Evolutionary conservation across 2,329 filamentous ascomycete species (phyloP).

Genomic region (Aspergillus transmontanensis): DNA sequence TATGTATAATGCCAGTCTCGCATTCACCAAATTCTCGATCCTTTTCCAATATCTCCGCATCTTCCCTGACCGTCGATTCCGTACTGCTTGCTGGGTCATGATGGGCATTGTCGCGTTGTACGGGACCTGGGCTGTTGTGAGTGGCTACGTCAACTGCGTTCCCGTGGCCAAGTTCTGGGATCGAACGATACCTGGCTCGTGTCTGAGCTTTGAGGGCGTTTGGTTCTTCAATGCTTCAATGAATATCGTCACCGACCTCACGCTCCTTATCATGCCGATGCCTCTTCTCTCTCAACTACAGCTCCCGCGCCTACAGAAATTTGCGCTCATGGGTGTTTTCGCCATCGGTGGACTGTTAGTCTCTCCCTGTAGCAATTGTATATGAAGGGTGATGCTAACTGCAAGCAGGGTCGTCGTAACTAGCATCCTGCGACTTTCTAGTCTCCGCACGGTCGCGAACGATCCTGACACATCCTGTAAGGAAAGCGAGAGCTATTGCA

Average conservation of each 20-base stretch:
- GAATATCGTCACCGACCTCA: constrained; percentile 47
- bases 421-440: constrained; percentile 33
- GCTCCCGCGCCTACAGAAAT: constrained; percentile 45
- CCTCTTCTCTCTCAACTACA: constrained; percentile 43
- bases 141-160: constrained; percentile 45
- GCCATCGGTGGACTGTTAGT: constrained; percentile 43
- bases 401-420: constrained; percentile 32
- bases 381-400: not conserved
- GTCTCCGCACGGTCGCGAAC: constrained; percentile 27
- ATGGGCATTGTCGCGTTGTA: constrained; percentile 35
- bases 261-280: constrained; percentile 46
- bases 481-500: not conserved
- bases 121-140: constrained; percentile 38
- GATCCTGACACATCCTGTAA: constrained; percentile 33
- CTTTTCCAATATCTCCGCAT: constrained; percentile 51
- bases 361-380: not conserved
- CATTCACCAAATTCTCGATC: constrained; percentile 48
- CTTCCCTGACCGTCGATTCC: constrained; percentile 37
- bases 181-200: constrained; percentile 35
- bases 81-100: constrained; percentile 37
- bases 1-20: constrained; percentile 36
- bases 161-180: constrained; percentile 48
- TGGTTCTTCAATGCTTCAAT: constrained; percentile 47
- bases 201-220: constrained; percentile 42
- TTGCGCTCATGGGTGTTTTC: constrained; percentile 45